These are phyloP conservation scores for Fusarium burgessii DNA, from an alignment of 2,329 filamentous ascomycete genomes.

Conservation along the genomic window DNA sequence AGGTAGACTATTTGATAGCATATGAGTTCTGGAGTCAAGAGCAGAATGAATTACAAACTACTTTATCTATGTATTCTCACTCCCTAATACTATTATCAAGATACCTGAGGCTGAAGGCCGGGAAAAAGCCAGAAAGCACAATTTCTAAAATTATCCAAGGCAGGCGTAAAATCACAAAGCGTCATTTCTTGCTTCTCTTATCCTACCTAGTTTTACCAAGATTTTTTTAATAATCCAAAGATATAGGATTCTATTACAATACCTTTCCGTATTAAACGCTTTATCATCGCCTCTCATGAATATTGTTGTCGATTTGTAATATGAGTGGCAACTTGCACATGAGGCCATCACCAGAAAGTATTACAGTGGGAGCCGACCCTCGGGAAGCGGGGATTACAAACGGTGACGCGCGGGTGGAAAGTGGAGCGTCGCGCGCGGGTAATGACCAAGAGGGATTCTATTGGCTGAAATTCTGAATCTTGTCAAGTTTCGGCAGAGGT, in stretches of 20 bases:
- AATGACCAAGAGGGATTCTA: conserved; percentile 40
- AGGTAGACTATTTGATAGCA: background rate
- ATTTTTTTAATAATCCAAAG: background rate
- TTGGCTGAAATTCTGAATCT: conserved; percentile 6
- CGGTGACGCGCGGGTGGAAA: background rate
- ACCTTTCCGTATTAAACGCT: rapidly evolving
- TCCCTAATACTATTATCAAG: rapidly evolving
- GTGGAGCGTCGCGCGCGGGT: conserved; percentile 47
- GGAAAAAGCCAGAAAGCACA: background rate
- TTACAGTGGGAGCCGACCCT: background rate
- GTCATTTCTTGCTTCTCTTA: background rate
- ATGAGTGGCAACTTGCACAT: conserved; percentile 52
- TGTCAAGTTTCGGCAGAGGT: background rate
- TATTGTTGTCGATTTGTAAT: conserved; percentile 25
- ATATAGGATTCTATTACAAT: background rate
- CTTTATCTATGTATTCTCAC: background rate
- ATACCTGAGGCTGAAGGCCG: background rate
- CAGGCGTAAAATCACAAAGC: background rate
- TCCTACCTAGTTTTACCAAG: background rate
- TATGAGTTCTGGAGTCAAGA: background rate
- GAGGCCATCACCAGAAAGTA: background rate
- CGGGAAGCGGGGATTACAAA: conserved; percentile 38
- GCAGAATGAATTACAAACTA: background rate
- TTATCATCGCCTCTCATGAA: background rate
- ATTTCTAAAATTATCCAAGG: background rate